Base-by-base conservation (phyloP, 2,329 filamentous ascomycete genomes). In the Exutisphaerella laricina region DNA sequence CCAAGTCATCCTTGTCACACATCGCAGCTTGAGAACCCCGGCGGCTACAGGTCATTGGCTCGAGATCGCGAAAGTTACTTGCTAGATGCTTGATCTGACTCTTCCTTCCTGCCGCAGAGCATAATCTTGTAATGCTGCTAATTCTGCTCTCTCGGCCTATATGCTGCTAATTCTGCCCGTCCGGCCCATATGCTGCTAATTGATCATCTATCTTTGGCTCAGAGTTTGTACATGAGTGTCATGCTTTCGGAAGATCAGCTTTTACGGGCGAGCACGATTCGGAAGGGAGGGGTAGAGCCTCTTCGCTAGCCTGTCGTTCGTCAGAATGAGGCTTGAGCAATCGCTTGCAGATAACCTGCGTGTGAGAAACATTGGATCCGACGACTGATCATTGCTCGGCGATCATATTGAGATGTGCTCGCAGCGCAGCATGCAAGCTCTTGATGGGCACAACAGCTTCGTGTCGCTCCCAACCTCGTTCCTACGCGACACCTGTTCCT, bases 401-500 rank as follows among this genome's bases (percentile, higher is more conserved):
- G 14, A 18, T 26, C 14, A 43, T 36, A 46, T 31, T 40, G 35
- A 43, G 37, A 45, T 30, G 23, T 41, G 40, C 40, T 39, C 44
- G 47, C 40, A 37, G 28, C 25, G 12, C 23, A 23, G 35, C 36
- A 52, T 55, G 55, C 46, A 53, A 33, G 28, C 51, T 48, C 46
- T 54, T 46, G 49, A 43, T n/a, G n/a, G n/a, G 33, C 52, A 59
- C 55, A 33, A 41, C 54, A 51, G 45, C 28, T 34, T 36, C 28
- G 40, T 39, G 42, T n/a, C n/a, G n/a, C n/a, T 41, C 29, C 33
- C 41, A 32, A 43, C 22, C 33, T 45, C 18, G 33, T 16, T 47
- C 43, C 35, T 39, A 53, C 47, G 47, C 47, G 46, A 52, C 44
- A 46, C 34, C 41, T 36, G 50, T 49, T 45, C 45, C 48, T 52